These are phyloP conservation scores for Xylona heveae DNA, from an alignment of 495 filamentous ascomycete genomes.

Conservation along the genomic window DNA sequence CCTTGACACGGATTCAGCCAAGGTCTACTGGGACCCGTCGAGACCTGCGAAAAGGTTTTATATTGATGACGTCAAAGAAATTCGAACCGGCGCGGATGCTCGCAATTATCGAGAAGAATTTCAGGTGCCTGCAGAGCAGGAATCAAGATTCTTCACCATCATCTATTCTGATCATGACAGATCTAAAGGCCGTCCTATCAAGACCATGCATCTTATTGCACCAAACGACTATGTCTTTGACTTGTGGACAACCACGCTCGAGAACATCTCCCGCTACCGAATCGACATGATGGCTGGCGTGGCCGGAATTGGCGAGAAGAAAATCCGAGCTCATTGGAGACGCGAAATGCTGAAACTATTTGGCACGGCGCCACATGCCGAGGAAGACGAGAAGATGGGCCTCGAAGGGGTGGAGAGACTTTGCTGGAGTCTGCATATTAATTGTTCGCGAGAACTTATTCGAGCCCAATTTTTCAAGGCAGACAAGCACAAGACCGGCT, in stretches of 20 bases:
- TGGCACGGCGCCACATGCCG: slow-evolving; percentile 25
- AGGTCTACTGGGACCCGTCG: slow-evolving; percentile 68
- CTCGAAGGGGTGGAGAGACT: slow-evolving; percentile 57
- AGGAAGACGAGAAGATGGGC: slow-evolving; percentile 49
- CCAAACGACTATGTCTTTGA: slow-evolving; percentile 43
- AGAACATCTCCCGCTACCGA: slow-evolving; percentile 59
- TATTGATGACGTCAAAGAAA: slow-evolving; percentile 84
- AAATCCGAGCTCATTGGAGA: slow-evolving; percentile 62
- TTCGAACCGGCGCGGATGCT: slow-evolving; percentile 68
- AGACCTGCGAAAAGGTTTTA: slow-evolving; percentile 68
- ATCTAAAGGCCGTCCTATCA: slow-evolving; percentile 43
- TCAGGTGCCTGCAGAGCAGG: slow-evolving; percentile 34
- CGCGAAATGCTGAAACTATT: slow-evolving; percentile 61
- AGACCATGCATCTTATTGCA: slow-evolving; percentile 69
- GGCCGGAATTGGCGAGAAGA: slow-evolving; percentile 51
- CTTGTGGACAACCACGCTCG: slow-evolving; percentile 63
- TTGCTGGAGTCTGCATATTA: slow-evolving; percentile 74
- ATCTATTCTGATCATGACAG: slow-evolving; percentile 50
- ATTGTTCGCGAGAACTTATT: slow-evolving; percentile 55
- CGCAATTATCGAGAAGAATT: slow-evolving; percentile 77
- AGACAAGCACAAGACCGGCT: slow-evolving; percentile 36
- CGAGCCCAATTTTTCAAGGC: slow-evolving; percentile 54
- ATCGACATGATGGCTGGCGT: slow-evolving; percentile 76
- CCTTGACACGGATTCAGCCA: slow-evolving; percentile 60
- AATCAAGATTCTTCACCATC: slow-evolving; percentile 69